Conservation (phyloP, 2,329 filamentous ascomycete species). For the Domatiomyces globalis region DNA sequence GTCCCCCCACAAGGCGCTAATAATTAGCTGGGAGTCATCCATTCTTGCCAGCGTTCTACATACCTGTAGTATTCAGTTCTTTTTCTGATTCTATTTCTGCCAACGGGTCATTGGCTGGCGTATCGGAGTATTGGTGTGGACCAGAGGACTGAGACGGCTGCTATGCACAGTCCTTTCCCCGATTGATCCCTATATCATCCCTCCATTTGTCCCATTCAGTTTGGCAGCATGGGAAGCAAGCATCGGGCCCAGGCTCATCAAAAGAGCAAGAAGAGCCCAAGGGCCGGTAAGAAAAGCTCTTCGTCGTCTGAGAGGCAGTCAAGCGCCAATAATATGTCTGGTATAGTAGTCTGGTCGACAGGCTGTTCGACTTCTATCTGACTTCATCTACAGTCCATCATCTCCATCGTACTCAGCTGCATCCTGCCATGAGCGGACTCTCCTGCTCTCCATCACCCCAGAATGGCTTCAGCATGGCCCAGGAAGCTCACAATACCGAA, state of each 20-base stretch:
- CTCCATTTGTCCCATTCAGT: background rate
- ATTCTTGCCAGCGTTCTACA: too few species aligned
- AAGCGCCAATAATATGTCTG: constrained; percentile 1
- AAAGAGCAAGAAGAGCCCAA: constrained; percentile 7
- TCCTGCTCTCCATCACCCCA: background rate
- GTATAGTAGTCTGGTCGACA: background rate
- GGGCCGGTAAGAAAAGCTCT: constrained; percentile 6
- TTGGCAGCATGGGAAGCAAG: constrained; percentile 14
- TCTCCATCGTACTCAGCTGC: background rate
- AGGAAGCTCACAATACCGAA: constrained; percentile 46
- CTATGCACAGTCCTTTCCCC: background rate
- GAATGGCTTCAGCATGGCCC: constrained; percentile 34
- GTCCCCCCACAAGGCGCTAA: too few species aligned
- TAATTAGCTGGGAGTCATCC: too few species aligned
- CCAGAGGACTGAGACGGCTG: too few species aligned
- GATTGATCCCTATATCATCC: background rate
- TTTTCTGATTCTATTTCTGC: too few species aligned
- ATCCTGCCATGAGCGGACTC: background rate
- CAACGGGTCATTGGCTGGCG: too few species aligned
- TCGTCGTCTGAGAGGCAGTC: constrained; percentile 9
- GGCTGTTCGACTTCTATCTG: background rate
- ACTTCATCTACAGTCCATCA: constrained; percentile 6
- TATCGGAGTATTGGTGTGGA: too few species aligned
- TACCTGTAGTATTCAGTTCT: too few species aligned
- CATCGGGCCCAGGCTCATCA: constrained; percentile 12